Percentiles rank a stretch among this genome's conserved stretches.
Conservation (phyloP, 2,329 filamentous ascomycete genomes). For the Xylaria sp. region DNA sequence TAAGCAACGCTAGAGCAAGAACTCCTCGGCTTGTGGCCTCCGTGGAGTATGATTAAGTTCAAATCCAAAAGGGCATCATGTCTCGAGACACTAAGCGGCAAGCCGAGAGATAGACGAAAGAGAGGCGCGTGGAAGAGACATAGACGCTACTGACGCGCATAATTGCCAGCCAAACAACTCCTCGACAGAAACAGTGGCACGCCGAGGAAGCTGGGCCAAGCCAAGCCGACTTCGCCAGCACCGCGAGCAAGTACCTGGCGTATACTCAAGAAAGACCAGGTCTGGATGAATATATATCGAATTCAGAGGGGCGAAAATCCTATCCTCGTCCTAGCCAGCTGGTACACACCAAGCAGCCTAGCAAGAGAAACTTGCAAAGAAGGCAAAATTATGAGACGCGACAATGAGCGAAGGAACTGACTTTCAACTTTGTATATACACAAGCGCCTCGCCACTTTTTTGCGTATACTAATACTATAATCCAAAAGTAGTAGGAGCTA, state of each 20-base stretch:
- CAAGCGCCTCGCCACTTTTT: slow-evolving; percentile 13
- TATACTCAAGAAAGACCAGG: slow-evolving; percentile 2
- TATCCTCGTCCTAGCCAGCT: neutral
- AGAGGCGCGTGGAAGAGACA: neutral
- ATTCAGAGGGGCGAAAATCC: neutral
- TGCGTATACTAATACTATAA: slow-evolving; percentile 38
- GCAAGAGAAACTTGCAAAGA: slow-evolving; percentile 2
- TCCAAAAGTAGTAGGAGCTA: slow-evolving; percentile 29
- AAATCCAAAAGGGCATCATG: neutral
- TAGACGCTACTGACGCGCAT: neutral
- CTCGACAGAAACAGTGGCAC: slow-evolving; percentile 4
- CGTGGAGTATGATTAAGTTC: neutral
- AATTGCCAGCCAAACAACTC: neutral
- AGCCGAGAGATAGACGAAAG: slow-evolving; percentile 34
- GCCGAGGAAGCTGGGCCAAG: neutral
- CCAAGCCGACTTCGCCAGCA: neutral
- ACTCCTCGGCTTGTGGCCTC: neutral
- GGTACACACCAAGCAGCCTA: neutral
- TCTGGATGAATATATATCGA: neutral
- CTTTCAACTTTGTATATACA: slow-evolving; percentile 37
- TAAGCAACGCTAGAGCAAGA: slow-evolving; percentile 9
- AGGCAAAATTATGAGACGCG: slow-evolving; percentile 24
- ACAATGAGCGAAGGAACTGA: slow-evolving; percentile 8
- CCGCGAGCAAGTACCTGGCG: neutral
- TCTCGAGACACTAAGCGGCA: slow-evolving; percentile 36